Evolutionary conservation across 768 basidiomycete genomes (phyloP).

Genomic region (Pleurotus tuber-regium): DNA sequence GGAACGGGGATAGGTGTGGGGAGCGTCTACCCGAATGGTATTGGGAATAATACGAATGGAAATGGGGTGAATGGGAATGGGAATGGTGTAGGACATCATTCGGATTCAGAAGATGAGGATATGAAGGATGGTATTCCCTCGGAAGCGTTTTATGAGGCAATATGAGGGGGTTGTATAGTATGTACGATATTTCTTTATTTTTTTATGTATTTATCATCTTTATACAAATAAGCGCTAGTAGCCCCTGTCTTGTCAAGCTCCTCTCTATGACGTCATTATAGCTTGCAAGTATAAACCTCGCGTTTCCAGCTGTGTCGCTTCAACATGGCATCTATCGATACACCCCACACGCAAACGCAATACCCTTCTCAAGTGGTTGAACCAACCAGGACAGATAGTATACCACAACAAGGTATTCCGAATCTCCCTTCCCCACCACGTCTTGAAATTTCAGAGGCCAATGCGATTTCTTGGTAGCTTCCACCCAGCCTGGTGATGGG

Average conservation of each 20-base stretch:
- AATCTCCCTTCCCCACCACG: not conserved
- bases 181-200: not conserved
- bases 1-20: constrained; percentile 28
- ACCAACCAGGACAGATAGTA: constrained; percentile 24
- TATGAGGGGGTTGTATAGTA: too few species aligned
- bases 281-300: too few species aligned
- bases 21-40: constrained; percentile 29
- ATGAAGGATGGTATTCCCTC: constrained; percentile 9
- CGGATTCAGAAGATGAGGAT: constrained; percentile 15
- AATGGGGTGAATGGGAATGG: too few species aligned
- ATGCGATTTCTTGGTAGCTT: constrained; percentile 22
- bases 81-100: too few species aligned
- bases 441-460: not conserved
- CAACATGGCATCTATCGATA: too few species aligned
- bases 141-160: not conserved
- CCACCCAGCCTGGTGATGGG: constrained; percentile 34
- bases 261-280: too few species aligned
- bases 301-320: too few species aligned
- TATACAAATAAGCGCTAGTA: too few species aligned
- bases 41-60: constrained; percentile 21
- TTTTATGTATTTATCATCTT: not conserved
- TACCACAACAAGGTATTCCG: constrained; percentile 40
- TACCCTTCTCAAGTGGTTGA: constrained; percentile 23
- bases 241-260: too few species aligned
- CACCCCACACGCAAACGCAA: too few species aligned